These are phyloP conservation scores for Sarcodon aspratus DNA, from an alignment of 768 basidiomycete species.

Conservation along the genomic window DNA sequence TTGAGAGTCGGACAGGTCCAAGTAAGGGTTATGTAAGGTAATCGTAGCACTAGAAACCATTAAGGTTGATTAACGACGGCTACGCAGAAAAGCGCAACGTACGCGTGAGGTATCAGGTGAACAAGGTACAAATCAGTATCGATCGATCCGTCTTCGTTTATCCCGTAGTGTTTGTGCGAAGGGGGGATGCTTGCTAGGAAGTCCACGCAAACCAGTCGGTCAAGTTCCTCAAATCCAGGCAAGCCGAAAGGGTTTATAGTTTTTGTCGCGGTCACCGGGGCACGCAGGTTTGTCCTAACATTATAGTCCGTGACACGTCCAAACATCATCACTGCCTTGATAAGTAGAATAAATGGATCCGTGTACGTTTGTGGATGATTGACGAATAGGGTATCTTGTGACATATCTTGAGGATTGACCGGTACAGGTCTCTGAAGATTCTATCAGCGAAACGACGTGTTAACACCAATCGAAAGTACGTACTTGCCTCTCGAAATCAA, in stretches of 20 bases:
- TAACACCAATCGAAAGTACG: conserved; percentile 9
- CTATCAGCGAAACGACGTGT: conserved; percentile 4
- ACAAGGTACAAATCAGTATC: conserved; percentile 86
- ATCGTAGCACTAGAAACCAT: conserved; percentile 56
- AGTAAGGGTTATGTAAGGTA: conserved; percentile 76
- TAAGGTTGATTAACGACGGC: conserved; percentile 2
- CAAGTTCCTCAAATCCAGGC: conserved; percentile 59
- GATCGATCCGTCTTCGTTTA: conserved; percentile 44
- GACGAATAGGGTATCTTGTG: conserved; percentile 51
- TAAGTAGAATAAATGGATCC: conserved; percentile 70
- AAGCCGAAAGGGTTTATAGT: conserved; percentile 62
- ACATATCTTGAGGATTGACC: conserved; percentile 68
- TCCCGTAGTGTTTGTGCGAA: conserved; percentile 50
- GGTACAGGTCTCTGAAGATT: conserved; percentile 39
- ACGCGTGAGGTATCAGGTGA: conserved; percentile 81
- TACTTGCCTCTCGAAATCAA: conserved; percentile 72
- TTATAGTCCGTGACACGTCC: conserved; percentile 80
- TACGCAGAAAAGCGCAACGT: conserved; percentile 8
- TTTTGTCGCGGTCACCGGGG: conserved; percentile 55
- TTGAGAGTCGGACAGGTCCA: conserved; percentile 59
- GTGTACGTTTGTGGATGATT: conserved; percentile 69
- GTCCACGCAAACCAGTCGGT: conserved; percentile 51
- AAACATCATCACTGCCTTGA: conserved; percentile 79
- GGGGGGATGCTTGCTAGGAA: conserved; percentile 67
- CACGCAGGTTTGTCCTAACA: conserved; percentile 61